These are phyloP conservation scores for Viola pubescens DNA, from an alignment of 441 rosid genomes.

Conservation along the genomic window DNA sequence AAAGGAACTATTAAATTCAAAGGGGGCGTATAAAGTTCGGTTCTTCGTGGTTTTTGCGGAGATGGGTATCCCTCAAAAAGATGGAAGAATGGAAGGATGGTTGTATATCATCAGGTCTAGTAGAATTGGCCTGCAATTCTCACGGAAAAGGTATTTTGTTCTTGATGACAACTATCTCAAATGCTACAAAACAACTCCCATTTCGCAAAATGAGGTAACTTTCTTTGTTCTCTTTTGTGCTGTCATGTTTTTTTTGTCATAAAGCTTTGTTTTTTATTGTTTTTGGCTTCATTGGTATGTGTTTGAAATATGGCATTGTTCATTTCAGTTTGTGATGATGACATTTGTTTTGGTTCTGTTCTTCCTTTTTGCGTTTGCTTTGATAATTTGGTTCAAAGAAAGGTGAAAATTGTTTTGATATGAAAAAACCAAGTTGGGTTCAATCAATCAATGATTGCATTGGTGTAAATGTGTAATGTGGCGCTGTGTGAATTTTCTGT, in stretches of 20 bases:
- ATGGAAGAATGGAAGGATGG: conserved; percentile 85
- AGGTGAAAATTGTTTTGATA: too few species aligned
- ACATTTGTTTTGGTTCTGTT: background rate
- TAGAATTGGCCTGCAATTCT: conserved; percentile 71
- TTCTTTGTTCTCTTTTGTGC: background rate
- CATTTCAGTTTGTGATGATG: background rate
- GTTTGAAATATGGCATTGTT: background rate
- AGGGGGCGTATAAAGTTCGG: too few species aligned
- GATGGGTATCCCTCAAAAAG: conserved; percentile 34
- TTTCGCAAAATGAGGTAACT: conserved; percentile 46
- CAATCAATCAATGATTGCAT: too few species aligned
- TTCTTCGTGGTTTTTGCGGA: conserved; percentile 6
- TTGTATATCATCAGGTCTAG: conserved; percentile 60
- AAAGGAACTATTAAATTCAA: too few species aligned
- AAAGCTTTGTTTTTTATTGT: background rate
- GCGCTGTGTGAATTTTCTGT: too few species aligned
- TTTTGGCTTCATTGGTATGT: background rate
- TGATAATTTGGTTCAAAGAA: too few species aligned
- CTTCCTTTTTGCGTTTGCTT: background rate
- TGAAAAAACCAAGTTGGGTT: too few species aligned
- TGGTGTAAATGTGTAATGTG: too few species aligned
- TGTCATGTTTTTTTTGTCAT: background rate
- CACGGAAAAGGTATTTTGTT: conserved; percentile 71
- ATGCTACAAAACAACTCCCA: conserved; percentile 59
- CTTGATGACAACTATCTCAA: conserved; percentile 51